Evolutionary conservation across 805 yeast genomes (phyloP).

Genomic region (Wickerhamomyces hampshirensis): DNA sequence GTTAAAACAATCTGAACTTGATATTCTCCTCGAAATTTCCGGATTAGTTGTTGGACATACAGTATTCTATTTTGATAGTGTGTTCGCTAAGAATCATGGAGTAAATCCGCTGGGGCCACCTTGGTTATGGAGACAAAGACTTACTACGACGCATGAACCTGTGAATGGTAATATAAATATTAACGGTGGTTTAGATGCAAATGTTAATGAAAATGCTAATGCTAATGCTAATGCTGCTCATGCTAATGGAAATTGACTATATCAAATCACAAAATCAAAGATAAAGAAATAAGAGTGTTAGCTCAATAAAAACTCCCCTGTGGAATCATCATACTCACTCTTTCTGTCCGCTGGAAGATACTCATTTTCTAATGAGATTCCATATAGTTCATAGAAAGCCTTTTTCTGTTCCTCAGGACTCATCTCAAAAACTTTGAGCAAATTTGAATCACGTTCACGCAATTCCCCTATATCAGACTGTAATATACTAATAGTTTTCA

Average conservation of each 20-base stretch:
- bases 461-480: conserved; percentile 11
- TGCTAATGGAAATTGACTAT: neutral
- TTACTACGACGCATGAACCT: neutral
- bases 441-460: conserved; percentile 7
- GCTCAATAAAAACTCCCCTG: too few relatives aligned
- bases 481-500: conserved; percentile 12
- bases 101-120: conserved; percentile 19
- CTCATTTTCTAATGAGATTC: neutral
- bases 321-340: neutral
- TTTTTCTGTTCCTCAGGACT: conserved; percentile 2
- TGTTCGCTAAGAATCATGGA: conserved; percentile 16
- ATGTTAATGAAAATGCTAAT: neutral
- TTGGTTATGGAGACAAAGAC: conserved; percentile 13
- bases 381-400: conserved; percentile 3
- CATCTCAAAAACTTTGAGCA: conserved; percentile 8
- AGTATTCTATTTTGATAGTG: conserved; percentile 19
- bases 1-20: conserved; percentile 1
- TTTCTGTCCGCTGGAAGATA: neutral
- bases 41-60: conserved; percentile 18
- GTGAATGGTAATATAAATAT: neutral
- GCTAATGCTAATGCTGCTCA: neutral
- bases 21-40: conserved; percentile 1
- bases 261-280: too few relatives aligned
- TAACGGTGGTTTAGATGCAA: neutral
- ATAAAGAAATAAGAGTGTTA: too few relatives aligned